Percentiles rank a stretch among this genome's conserved stretches.
These are phyloP conservation scores for Lentithecium fluviatile DNA, from an alignment of 495 filamentous ascomycete genomes.

Conservation along the genomic window DNA sequence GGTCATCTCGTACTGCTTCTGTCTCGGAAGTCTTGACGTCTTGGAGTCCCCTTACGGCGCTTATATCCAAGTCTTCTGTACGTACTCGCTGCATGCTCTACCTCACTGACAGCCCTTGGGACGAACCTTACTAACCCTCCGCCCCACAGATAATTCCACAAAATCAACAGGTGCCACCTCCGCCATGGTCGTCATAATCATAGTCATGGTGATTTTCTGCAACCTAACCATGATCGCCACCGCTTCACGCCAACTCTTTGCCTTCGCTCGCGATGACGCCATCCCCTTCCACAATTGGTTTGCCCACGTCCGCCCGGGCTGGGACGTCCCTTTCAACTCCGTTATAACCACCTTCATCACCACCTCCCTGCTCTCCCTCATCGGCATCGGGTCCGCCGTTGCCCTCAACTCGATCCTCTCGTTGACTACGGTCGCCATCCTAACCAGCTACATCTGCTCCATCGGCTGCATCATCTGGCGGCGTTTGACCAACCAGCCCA, in stretches of 20 bases:
- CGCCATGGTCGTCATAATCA: constrained; percentile 34
- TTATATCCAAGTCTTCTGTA: constrained; percentile 39
- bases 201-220: constrained; percentile 46
- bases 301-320: constrained; percentile 8
- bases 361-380: constrained; percentile 27
- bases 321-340: constrained; percentile 29
- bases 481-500: background rate
- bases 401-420: constrained; percentile 36
- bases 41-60: constrained; percentile 21
- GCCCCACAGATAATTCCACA: constrained; percentile 36
- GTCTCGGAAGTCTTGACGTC: constrained; percentile 29
- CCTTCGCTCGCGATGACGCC: constrained; percentile 37
- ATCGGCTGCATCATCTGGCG: constrained; percentile 17
- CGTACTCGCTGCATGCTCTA: no score
- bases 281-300: no score
- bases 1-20: constrained; percentile 38
- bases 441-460: constrained; percentile 23
- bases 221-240: constrained; percentile 46
- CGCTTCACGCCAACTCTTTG: constrained; percentile 35
- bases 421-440: constrained; percentile 19
- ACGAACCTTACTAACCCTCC: no score
- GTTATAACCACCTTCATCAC: constrained; percentile 25
- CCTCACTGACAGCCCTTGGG: no score
- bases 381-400: constrained; percentile 33
- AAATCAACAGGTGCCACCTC: constrained; percentile 27